phyloP scores from a whole-genome alignment of 2,329 filamentous ascomycete genomes.

The Cordyceps tenuipes region DNA sequence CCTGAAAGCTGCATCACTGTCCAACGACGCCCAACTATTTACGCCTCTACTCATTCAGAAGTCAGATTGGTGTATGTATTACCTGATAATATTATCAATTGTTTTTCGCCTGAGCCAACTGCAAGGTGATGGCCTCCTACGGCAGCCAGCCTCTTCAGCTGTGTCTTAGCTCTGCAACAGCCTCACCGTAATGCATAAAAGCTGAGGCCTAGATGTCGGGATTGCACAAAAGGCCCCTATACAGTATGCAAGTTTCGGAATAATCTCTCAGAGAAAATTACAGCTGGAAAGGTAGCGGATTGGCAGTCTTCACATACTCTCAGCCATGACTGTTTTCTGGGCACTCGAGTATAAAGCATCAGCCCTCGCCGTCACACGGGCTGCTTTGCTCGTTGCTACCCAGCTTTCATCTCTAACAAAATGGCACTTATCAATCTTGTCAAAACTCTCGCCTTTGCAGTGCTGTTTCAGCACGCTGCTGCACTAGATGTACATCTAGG shows the following conservation, averaged over 20 bases:
- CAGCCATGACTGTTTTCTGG: too few species aligned
- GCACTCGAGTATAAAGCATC: background rate
- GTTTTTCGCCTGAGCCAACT: background rate
- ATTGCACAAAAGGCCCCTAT: background rate
- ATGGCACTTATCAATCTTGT: background rate
- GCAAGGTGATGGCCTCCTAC: background rate
- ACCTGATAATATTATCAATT: background rate
- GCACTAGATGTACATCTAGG: background rate
- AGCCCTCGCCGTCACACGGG: background rate
- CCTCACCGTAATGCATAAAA: slow-evolving; percentile 1
- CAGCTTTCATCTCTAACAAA: background rate
- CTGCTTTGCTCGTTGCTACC: background rate
- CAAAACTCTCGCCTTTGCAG: background rate
- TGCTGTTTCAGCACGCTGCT: background rate
- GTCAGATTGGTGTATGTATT: too few species aligned
- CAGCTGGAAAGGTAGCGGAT: background rate
- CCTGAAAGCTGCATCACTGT: too few species aligned
- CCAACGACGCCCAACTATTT: too few species aligned
- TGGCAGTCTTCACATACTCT: background rate
- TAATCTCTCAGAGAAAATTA: background rate
- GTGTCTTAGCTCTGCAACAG: background rate
- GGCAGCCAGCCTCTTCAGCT: background rate
- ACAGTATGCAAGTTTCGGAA: background rate
- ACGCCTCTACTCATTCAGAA: background rate
- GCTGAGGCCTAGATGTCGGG: slow-evolving; percentile 2